These are phyloP conservation scores for Stachybotrys chlorohalonatus DNA, from an alignment of 2,329 filamentous ascomycete genomes.

Conservation along the genomic window DNA sequence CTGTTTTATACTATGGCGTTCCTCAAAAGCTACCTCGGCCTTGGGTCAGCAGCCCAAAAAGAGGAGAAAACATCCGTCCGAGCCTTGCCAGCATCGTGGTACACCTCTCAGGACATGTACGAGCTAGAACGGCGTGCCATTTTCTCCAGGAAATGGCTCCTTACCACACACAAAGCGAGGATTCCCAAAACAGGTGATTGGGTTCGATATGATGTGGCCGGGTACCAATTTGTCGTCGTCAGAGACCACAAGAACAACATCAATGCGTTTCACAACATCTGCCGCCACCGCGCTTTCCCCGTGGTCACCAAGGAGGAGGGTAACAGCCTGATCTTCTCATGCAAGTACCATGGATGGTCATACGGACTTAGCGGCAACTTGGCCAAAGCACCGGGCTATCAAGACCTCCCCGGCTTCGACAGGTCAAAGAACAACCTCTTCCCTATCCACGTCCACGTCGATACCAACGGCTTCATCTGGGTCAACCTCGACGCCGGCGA, in stretches of 20 bases:
- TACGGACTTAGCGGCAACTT: conserved; percentile 48
- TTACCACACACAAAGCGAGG: conserved; percentile 43
- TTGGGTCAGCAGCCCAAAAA: conserved; percentile 14
- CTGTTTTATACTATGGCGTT: conserved; percentile 15
- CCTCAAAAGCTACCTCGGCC: conserved; percentile 28
- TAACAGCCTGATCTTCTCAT: conserved; percentile 42
- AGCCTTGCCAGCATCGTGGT: conserved; percentile 42
- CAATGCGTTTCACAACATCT: conserved; percentile 55
- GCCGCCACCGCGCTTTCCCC: conserved; percentile 51
- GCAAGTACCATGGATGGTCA: conserved; percentile 56
- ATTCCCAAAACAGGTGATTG: conserved; percentile 46
- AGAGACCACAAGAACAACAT: conserved; percentile 40
- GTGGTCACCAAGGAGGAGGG: conserved; percentile 43
- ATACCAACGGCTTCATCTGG: conserved; percentile 47
- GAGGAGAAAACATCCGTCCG: conserved; percentile 15
- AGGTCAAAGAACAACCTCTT: conserved; percentile 47
- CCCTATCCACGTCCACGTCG: conserved; percentile 43
- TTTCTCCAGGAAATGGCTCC: conserved; percentile 48
- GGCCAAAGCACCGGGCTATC: conserved; percentile 51
- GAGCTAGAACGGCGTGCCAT: conserved; percentile 47
- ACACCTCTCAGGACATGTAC: conserved; percentile 42
- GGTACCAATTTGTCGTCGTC: conserved; percentile 45
- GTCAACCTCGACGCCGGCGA: conserved; percentile 42
- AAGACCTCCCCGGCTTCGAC: conserved; percentile 46
- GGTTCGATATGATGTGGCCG: conserved; percentile 44